phyloP scores from a whole-genome alignment of 2,329 filamentous ascomycete genomes.

The Nannizziopsis barbatae region DNA sequence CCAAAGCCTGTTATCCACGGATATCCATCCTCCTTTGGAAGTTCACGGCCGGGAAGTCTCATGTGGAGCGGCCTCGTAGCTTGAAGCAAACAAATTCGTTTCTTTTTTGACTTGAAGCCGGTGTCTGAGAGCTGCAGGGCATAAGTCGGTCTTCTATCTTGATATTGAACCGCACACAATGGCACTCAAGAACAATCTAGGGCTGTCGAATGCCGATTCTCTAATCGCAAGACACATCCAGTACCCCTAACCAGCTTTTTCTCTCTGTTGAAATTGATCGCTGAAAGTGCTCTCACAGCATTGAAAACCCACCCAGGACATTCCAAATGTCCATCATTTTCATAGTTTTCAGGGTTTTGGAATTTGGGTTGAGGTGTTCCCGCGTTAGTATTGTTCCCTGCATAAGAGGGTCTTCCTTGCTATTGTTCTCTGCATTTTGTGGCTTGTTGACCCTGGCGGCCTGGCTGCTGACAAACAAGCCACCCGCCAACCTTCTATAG shows the following conservation, averaged over 20 bases:
- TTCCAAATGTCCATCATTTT: too few relatives aligned
- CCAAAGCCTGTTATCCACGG: background rate
- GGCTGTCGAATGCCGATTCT: too few relatives aligned
- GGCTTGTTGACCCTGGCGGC: background rate
- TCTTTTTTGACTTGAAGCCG: background rate
- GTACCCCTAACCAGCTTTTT: too few relatives aligned
- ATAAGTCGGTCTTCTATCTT: background rate
- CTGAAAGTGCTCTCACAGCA: background rate
- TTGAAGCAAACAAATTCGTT: constrained; percentile 1
- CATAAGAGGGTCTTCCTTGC: constrained; percentile 10
- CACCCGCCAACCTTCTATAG: background rate
- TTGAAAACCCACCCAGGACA: background rate
- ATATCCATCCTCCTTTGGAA: background rate
- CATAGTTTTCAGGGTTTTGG: background rate
- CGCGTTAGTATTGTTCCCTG: constrained; percentile 11
- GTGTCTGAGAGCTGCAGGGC: background rate
- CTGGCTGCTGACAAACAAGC: constrained; percentile 6
- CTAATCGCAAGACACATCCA: too few relatives aligned
- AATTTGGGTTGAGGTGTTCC: constrained; percentile 6
- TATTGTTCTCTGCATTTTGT: constrained; percentile 14
- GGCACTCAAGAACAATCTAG: too few relatives aligned
- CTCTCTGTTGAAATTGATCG: too few relatives aligned
- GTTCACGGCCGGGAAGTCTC: background rate
- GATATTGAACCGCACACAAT: too few relatives aligned
- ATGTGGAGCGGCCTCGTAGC: background rate